A percentile compares a stretch with the other conserved stretches of the same genome.
Conservation (phyloP, 108 stramenopile genomes). For the Cafeteria roenbergensis region DNA sequence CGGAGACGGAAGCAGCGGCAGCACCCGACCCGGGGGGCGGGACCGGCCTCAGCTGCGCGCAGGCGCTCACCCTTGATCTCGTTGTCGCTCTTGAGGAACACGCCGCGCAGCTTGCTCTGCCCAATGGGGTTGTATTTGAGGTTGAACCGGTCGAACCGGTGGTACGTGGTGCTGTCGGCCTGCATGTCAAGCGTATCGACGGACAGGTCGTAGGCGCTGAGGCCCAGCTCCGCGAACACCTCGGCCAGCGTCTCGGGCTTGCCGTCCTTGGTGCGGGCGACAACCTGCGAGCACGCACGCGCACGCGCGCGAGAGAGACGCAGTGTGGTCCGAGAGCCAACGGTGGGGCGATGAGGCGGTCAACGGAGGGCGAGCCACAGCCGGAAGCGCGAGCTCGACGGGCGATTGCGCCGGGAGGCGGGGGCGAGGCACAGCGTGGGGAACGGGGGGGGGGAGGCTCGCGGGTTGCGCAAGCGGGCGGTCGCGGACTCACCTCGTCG, state of each 20-base stretch:
- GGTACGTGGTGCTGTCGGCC: constrained; percentile 69
- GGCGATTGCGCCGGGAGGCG: too few relatives aligned
- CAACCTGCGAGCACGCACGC: constrained; percentile 56
- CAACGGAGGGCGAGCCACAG: too few relatives aligned
- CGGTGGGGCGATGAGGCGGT: too few relatives aligned
- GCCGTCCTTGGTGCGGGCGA: constrained; percentile 39
- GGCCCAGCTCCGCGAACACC: constrained; percentile 54
- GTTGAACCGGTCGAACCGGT: constrained; percentile 96
- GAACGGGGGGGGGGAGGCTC: too few relatives aligned
- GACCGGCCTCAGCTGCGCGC: too few relatives aligned
- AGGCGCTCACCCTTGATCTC: constrained; percentile 56
- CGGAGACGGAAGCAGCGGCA: too few relatives aligned
- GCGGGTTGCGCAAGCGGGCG: constrained; percentile 65
- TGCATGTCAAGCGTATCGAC: constrained; percentile 97
- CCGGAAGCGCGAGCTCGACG: too few relatives aligned
- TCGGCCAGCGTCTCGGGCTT: constrained; percentile 43
- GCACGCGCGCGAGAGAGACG: too few relatives aligned
- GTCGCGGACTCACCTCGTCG: constrained; percentile 56
- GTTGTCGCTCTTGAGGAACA: constrained; percentile 95
- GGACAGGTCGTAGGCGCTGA: constrained; percentile 87
- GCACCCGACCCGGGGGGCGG: too few relatives aligned
- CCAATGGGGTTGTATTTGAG: constrained; percentile 92
- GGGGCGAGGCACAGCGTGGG: too few relatives aligned
- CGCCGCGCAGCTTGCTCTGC: constrained; percentile 86
- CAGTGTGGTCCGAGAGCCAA: too few relatives aligned